Evolutionary conservation across 2,329 filamentous ascomycete species (phyloP).

Genomic region (Cladosporium sphaerospermum): DNA sequence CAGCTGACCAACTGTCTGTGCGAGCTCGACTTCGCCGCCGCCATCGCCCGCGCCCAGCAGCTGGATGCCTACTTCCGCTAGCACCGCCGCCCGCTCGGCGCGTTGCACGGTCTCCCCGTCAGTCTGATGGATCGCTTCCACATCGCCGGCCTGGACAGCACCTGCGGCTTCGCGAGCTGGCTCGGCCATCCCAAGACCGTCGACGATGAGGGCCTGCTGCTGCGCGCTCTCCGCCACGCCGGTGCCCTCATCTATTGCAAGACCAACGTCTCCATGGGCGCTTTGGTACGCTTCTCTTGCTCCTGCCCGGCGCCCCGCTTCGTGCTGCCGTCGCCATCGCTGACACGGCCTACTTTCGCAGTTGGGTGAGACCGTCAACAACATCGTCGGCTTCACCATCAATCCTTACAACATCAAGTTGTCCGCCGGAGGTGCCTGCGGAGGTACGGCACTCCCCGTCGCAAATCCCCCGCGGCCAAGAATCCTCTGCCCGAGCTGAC

Average conservation of each 20-base stretch:
- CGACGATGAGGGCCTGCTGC: constrained; percentile 13
- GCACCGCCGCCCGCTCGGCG: constrained; percentile 6
- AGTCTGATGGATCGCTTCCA: constrained; percentile 16
- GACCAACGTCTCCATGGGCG: constrained; percentile 18
- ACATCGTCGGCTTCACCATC: constrained; percentile 16
- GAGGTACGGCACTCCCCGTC: constrained; percentile 11
- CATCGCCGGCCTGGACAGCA: constrained; percentile 14
- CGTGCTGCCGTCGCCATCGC: constrained; percentile 2
- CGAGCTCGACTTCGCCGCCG: constrained; percentile 10
- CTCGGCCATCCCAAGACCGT: constrained; percentile 9
- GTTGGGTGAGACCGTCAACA: constrained; percentile 18
- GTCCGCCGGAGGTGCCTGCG: constrained; percentile 17
- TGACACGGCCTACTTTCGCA: constrained; percentile 1
- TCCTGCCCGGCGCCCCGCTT: too few relatives aligned
- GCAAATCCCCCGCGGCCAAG: background rate
- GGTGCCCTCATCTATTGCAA: constrained; percentile 17
- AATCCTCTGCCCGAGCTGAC: background rate
- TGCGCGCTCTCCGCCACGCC: constrained; percentile 9
- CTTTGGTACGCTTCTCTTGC: constrained; percentile 9
- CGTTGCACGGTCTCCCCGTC: constrained; percentile 16
- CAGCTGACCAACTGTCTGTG: constrained; percentile 11
- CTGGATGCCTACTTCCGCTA: constrained; percentile 12
- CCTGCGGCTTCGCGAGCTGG: constrained; percentile 14
- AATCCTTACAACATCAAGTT: constrained; percentile 16
- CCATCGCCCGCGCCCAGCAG: constrained; percentile 4